Percentiles rank a stretch among this genome's conserved stretches.
Evolutionary conservation across 2,329 filamentous ascomycete genomes (phyloP).

Genomic region (Penicillium sp.): DNA sequence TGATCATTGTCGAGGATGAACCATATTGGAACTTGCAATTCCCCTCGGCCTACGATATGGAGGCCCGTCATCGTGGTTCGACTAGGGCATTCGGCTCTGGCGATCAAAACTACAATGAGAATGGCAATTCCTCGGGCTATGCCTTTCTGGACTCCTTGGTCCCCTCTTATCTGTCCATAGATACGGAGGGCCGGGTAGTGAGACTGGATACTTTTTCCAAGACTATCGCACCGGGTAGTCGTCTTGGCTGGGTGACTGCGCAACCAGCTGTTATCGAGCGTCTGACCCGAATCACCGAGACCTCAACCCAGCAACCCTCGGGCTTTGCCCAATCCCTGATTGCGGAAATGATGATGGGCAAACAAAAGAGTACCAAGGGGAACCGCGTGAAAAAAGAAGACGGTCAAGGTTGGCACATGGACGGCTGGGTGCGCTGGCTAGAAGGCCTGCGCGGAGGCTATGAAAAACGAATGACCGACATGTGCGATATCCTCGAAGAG

Average conservation of each 20-base stretch:
- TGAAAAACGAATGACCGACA: conserved; percentile 74
- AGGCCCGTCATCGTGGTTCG: conserved; percentile 28
- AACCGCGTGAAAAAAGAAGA: conserved; percentile 40
- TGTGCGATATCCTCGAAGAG: conserved; percentile 69
- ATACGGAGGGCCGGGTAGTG: conserved; percentile 80
- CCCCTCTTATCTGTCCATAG: conserved; percentile 75
- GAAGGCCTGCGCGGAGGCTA: conserved; percentile 78
- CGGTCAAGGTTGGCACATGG: conserved; percentile 67
- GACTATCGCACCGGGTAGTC: conserved; percentile 82
- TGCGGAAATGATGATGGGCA: conserved; percentile 58
- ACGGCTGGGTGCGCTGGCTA: conserved; percentile 89
- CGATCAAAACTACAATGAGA: conserved; percentile 38
- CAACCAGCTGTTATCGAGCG: conserved; percentile 74
- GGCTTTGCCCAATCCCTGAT: conserved; percentile 86
- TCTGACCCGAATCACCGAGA: conserved; percentile 68
- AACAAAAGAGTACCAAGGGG: conserved; percentile 53
- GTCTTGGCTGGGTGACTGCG: conserved; percentile 84
- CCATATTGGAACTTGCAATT: conserved; percentile 95
- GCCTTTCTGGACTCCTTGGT: conserved; percentile 76
- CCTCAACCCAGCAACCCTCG: conserved; percentile 74
- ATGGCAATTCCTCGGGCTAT: conserved; percentile 60
- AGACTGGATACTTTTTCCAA: conserved; percentile 93
- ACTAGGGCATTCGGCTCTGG: conserved; percentile 31
- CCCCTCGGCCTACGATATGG: conserved; percentile 59
- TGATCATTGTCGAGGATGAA: conserved; percentile 90